Evolutionary conservation across 129 eudicot species (phyloP).

Genomic region (Pseudognaphalium luteoalbum): DNA sequence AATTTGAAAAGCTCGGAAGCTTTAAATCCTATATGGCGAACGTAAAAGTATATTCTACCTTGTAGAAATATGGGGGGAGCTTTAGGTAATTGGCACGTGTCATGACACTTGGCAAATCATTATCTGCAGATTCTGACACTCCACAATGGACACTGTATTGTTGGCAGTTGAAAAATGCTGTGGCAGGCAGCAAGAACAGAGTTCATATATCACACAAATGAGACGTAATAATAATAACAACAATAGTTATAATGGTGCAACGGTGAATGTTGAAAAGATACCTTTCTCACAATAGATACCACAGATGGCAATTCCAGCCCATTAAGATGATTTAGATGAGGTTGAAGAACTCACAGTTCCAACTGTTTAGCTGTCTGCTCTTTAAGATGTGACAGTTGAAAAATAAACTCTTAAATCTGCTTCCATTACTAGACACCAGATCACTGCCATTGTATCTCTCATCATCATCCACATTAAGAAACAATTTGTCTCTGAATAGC

Average conservation of each 20-base stretch:
- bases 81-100: slow-evolving; percentile 97
- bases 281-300: slow-evolving; percentile 74
- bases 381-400: too few relatives aligned
- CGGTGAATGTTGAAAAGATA: slow-evolving; percentile 23
- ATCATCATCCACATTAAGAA: too few relatives aligned
- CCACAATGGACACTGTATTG: slow-evolving; percentile 58
- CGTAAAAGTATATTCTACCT: slow-evolving; percentile 40
- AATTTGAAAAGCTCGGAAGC: not conserved
- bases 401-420: too few relatives aligned
- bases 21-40: too few relatives aligned
- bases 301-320: too few relatives aligned
- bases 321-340: too few relatives aligned
- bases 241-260: too few relatives aligned
- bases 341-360: too few relatives aligned
- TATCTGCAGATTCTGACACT: slow-evolving; percentile 80
- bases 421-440: too few relatives aligned
- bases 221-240: not conserved
- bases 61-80: slow-evolving; percentile 95
- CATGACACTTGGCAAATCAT: slow-evolving; percentile 98
- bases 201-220: not conserved
- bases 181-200: slow-evolving; percentile 14
- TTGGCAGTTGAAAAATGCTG: slow-evolving; percentile 73
- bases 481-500: too few relatives aligned
- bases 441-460: too few relatives aligned
- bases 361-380: too few relatives aligned